Evolutionary conservation across 805 yeast species (phyloP).

Genomic region (Candida namnaoensis): DNA sequence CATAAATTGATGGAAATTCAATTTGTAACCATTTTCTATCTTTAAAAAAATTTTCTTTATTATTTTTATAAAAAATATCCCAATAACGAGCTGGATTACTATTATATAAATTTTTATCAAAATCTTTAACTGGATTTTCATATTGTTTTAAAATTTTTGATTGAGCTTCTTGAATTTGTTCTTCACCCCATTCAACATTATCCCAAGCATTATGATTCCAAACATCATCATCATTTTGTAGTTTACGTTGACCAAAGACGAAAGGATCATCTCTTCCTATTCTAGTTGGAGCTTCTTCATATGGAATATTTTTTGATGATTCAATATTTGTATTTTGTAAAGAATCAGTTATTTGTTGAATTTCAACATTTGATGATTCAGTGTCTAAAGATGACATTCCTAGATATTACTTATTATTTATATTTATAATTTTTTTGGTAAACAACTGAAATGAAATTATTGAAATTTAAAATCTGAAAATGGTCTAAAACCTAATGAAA

Average conservation of each 20-base stretch:
- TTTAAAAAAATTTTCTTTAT: conserved; percentile 89
- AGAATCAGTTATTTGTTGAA: no score
- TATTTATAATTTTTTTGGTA: no score
- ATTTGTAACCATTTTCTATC: conserved; percentile 94
- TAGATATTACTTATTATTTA: no score
- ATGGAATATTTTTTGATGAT: no score
- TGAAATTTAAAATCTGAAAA: no score
- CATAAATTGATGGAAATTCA: conserved; percentile 83
- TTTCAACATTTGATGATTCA: no score
- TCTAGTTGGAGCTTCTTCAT: conserved; percentile 30
- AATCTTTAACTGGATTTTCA: conserved; percentile 79
- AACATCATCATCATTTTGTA: conserved; percentile 68
- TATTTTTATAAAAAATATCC: conserved; percentile 90
- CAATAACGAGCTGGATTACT: conserved; percentile 87
- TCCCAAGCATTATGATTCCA: conserved; percentile 93
- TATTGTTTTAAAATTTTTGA: conserved; percentile 67
- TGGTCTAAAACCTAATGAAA: no score
- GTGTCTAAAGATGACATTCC: no score
- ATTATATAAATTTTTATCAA: conserved; percentile 73
- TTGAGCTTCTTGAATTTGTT: conserved; percentile 69
- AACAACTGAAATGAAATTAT: no score
- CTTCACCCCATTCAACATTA: conserved; percentile 96
- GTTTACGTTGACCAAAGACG: conserved; percentile 79
- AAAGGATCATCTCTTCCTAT: conserved; percentile 86
- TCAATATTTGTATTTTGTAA: no score